These are phyloP conservation scores for Dioscorea zingiberensis DNA, from an alignment of 106 monocot genomes.

Conservation along the genomic window DNA sequence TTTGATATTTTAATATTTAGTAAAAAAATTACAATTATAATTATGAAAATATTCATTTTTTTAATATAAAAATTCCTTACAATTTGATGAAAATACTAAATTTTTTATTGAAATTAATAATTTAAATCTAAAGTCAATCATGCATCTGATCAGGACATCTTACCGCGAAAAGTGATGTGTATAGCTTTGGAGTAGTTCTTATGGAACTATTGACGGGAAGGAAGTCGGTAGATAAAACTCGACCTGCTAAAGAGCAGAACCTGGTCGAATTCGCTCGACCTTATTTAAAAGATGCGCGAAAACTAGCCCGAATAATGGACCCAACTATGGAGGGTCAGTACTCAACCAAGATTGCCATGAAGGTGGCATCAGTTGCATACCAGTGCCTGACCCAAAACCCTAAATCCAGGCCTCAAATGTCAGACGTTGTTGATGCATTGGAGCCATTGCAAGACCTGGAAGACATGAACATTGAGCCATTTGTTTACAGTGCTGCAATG, in stretches of 20 bases:
- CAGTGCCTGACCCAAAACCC: conserved; percentile 49
- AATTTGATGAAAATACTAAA: too few relatives aligned
- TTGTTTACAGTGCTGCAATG: conserved; percentile 22
- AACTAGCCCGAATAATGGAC: conserved; percentile 49
- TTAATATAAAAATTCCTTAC: too few relatives aligned
- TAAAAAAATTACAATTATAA: too few relatives aligned
- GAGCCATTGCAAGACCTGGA: conserved; percentile 39
- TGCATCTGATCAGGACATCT: conserved; percentile 44
- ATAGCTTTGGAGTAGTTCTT: conserved; percentile 76
- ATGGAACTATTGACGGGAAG: conserved; percentile 65
- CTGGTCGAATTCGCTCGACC: conserved; percentile 69
- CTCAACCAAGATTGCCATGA: conserved; percentile 45
- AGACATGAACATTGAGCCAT: conserved; percentile 19
- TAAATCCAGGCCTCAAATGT: conserved; percentile 61
- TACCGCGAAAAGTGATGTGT: conserved; percentile 66
- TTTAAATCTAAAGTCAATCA: too few relatives aligned
- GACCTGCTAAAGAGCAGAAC: conserved; percentile 49
- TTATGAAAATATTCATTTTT: too few relatives aligned
- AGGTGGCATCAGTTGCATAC: conserved; percentile 41
- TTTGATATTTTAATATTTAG: too few relatives aligned
- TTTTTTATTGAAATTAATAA: too few relatives aligned
- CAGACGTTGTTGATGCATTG: conserved; percentile 36
- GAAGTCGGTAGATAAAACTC: conserved; percentile 36
- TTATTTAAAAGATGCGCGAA: conserved; percentile 29
- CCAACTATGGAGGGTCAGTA: conserved; percentile 52